Conservation (phyloP, 2,329 filamentous ascomycete genomes). For the Xylogone sp. region DNA sequence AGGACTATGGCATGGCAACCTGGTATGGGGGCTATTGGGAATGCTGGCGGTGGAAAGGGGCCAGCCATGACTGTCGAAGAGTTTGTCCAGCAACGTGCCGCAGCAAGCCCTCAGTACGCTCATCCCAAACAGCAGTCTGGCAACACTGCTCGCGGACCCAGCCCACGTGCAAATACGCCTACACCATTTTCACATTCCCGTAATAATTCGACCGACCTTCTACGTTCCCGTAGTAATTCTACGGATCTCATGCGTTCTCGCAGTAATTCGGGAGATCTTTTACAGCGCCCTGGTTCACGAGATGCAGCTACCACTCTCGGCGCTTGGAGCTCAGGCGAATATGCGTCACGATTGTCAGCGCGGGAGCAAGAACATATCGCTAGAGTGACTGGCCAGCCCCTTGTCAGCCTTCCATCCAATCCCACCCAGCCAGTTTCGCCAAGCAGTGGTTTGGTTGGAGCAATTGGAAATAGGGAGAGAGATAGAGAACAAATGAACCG, state of each 20-base stretch:
- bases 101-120: constrained; percentile 50
- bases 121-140: constrained; percentile 58
- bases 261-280: constrained; percentile 43
- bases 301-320: constrained; percentile 42
- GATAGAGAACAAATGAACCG: constrained; percentile 71
- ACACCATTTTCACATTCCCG: constrained; percentile 31
- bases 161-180: constrained; percentile 36
- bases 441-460: constrained; percentile 68
- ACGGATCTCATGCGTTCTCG: constrained; percentile 43
- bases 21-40: constrained; percentile 49
- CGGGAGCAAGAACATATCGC: constrained; percentile 88
- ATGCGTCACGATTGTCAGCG: constrained; percentile 66
- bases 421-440: constrained; percentile 29
- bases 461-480: constrained; percentile 75
- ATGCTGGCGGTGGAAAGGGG: constrained; percentile 41
- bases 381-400: constrained; percentile 70
- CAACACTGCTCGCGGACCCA: constrained; percentile 33
- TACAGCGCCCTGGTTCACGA: constrained; percentile 53
- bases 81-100: constrained; percentile 75
- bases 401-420: constrained; percentile 57
- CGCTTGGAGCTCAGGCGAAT: constrained; percentile 34
- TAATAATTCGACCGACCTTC: constrained; percentile 41
- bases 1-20: constrained; percentile 79
- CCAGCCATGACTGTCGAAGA: constrained; percentile 67
- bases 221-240: constrained; percentile 43